A percentile compares a stretch with the other conserved stretches of the same genome.
phyloP scores from a whole-genome alignment of 164 flowering plant genomes.

The Piper longum region DNA sequence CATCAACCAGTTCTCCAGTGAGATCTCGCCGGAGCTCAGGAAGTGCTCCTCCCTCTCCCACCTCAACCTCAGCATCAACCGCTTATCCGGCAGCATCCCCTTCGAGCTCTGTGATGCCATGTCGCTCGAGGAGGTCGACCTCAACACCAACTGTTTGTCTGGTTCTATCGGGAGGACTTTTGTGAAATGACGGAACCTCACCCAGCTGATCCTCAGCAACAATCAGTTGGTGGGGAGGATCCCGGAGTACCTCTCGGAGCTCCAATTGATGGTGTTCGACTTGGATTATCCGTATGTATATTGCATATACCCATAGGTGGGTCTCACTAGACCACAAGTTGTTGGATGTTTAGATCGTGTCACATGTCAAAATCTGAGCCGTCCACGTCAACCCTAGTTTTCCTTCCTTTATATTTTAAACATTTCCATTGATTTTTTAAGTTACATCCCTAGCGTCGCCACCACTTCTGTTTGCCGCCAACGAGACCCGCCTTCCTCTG shows the following conservation, averaged over 20 bases:
- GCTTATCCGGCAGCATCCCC: constrained; percentile 44
- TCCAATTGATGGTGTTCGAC: constrained; percentile 51
- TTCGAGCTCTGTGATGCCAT: constrained; percentile 44
- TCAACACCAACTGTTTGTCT: constrained; percentile 36
- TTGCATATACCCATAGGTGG: no score
- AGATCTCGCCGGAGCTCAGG: constrained; percentile 55
- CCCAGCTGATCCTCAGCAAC: constrained; percentile 34
- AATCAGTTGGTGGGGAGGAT: constrained; percentile 44
- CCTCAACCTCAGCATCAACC: constrained; percentile 40
- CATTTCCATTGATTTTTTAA: no score
- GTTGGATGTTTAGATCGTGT: no score
- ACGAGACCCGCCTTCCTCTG: no score
- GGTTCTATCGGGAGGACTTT: constrained; percentile 42
- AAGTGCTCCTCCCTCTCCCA: constrained; percentile 42
- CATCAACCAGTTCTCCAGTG: constrained; percentile 39
- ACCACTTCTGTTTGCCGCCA: no score
- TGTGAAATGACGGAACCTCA: constrained; percentile 38
- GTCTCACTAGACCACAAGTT: no score
- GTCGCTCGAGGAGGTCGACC: constrained; percentile 40
- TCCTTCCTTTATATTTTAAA: no score
- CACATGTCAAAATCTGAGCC: no score
- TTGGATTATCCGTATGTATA: no score
- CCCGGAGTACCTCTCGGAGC: constrained; percentile 51
- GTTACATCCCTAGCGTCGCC: no score
- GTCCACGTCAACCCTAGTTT: no score